Percentiles rank a stretch among this genome's conserved stretches.
phyloP scores from a whole-genome alignment of 2,329 filamentous ascomycete genomes.

The Arthrobotrys sinensis region DNA sequence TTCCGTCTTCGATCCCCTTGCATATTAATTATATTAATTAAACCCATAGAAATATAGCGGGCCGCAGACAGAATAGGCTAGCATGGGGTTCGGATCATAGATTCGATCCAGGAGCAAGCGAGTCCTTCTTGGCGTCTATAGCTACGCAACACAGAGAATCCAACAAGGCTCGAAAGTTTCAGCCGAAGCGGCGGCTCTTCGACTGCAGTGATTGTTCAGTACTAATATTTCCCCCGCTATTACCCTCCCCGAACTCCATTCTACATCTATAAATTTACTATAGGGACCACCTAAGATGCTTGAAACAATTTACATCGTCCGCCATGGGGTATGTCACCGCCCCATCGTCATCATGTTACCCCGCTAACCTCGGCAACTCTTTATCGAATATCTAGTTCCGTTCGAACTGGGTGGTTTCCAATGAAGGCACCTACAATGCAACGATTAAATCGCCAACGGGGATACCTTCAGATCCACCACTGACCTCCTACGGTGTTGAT shows the following conservation, averaged over 20 bases:
- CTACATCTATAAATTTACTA: background rate
- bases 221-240: background rate
- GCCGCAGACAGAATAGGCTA: no score
- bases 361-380: conserved; percentile 35
- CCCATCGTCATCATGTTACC: conserved; percentile 44
- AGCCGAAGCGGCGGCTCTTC: conserved; percentile 18
- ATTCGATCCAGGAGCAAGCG: background rate
- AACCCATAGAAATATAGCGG: no score
- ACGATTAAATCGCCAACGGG: conserved; percentile 85
- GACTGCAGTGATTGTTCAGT: conserved; percentile 4
- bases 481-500: conserved; percentile 87
- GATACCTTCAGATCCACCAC: conserved; percentile 86
- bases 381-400: conserved; percentile 77
- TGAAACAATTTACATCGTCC: conserved; percentile 80
- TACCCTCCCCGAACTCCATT: background rate
- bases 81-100: no score
- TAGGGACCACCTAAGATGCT: conserved; percentile 72
- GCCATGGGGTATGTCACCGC: conserved; percentile 77
- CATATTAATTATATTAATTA: no score
- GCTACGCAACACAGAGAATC: conserved; percentile 33
- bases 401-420: conserved; percentile 88
- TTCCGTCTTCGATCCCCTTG: no score
- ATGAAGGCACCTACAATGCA: conserved; percentile 83
- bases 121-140: conserved; percentile 11
- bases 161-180: conserved; percentile 25